These are phyloP conservation scores for Exophiala sideris DNA, from an alignment of 2,329 filamentous ascomycete genomes.

Conservation along the genomic window DNA sequence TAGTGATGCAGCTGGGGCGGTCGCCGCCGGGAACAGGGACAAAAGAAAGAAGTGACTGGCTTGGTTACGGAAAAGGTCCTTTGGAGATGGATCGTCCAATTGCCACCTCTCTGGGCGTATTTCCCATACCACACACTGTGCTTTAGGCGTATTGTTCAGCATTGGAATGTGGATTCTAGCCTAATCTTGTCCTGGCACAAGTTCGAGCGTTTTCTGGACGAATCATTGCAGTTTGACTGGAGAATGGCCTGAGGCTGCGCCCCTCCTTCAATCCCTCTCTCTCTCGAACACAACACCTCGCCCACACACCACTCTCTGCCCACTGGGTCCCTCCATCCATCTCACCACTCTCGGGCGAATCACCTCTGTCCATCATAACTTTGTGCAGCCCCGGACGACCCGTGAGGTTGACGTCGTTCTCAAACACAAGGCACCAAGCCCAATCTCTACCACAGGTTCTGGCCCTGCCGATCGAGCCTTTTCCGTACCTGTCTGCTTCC, in stretches of 20 bases:
- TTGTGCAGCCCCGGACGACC: no score
- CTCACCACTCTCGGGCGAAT: background rate
- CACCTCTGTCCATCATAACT: background rate
- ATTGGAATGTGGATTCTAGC: background rate
- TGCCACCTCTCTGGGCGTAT: background rate
- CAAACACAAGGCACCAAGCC: background rate
- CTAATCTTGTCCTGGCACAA: constrained; percentile 14
- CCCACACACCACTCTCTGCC: background rate
- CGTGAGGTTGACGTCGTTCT: background rate
- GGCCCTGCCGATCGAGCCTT: constrained; percentile 3
- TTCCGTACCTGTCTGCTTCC: background rate
- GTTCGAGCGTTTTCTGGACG: constrained; percentile 20
- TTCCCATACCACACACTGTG: background rate
- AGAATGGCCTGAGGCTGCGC: constrained; percentile 2
- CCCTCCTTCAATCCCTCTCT: background rate
- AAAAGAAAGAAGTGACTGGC: background rate
- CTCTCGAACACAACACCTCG: background rate
- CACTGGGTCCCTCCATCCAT: background rate
- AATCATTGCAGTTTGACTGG: constrained; percentile 4
- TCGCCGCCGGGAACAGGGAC: constrained; percentile 11
- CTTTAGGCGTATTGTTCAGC: constrained; percentile 1
- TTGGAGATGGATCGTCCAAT: background rate
- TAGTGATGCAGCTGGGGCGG: constrained; percentile 3
- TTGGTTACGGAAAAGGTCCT: background rate
- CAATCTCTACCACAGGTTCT: background rate